Conservation (phyloP, 208 protist species). For the Leptomonas pyrrhocoris region DNA sequence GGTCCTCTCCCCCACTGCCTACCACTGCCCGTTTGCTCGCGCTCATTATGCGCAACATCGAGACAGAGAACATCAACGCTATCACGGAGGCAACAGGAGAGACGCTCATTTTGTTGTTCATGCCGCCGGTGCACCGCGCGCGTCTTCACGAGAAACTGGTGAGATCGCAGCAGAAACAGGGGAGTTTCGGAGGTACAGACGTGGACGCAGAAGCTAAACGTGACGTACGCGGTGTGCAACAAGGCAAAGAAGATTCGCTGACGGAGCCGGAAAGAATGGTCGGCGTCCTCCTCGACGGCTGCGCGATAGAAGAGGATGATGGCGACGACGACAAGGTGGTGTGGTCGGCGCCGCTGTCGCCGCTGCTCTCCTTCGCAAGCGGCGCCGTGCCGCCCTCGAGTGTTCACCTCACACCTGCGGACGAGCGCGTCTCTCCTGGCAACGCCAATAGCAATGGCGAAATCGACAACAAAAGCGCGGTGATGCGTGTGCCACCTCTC, state of each 20-base stretch:
- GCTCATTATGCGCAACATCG: constrained; percentile 22
- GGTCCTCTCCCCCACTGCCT: neutral
- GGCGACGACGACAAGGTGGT: constrained; percentile 28
- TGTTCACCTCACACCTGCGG: neutral
- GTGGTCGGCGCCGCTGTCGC: constrained; percentile 34
- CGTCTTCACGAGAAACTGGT: constrained; percentile 15
- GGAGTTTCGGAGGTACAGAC: neutral
- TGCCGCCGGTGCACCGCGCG: constrained; percentile 15
- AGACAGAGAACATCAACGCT: constrained; percentile 13
- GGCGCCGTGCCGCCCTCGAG: neutral
- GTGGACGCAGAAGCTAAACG: neutral
- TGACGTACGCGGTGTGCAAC: neutral
- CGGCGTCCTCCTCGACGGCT: constrained; percentile 3
- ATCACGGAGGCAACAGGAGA: constrained; percentile 12
- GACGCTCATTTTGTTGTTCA: constrained; percentile 18
- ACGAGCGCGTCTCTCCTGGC: neutral
- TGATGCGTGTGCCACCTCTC: neutral
- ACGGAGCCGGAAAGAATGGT: constrained; percentile 4
- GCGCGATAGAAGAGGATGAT: constrained; percentile 9
- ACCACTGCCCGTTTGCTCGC: constrained; percentile 21
- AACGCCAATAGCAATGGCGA: neutral
- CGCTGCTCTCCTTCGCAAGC: constrained; percentile 20
- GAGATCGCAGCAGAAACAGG: constrained; percentile 2
- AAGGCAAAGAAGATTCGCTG: neutral
- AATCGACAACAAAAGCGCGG: neutral